These are phyloP conservation scores for Pseudohyphozyma bogoriensis DNA, from an alignment of 768 basidiomycete species.

Conservation along the genomic window DNA sequence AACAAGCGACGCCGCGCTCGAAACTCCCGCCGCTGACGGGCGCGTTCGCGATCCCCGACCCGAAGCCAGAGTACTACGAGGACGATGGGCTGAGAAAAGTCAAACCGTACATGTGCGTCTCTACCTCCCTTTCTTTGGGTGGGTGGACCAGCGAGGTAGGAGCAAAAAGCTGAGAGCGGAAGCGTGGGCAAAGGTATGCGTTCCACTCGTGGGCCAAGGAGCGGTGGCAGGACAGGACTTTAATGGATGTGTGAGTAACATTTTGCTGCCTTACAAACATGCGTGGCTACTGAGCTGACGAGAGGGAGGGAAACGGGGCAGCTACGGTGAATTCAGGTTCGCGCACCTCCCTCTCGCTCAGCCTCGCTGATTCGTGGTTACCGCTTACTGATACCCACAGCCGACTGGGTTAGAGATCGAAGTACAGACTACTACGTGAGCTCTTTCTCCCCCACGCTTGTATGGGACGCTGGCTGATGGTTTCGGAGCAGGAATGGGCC, in stretches of 20 bases:
- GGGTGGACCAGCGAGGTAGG: constrained; percentile 7
- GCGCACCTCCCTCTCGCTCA: background rate
- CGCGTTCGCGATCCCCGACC: too few relatives aligned
- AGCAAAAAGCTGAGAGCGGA: background rate
- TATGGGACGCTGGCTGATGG: background rate
- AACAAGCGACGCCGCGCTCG: too few relatives aligned
- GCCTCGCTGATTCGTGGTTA: background rate
- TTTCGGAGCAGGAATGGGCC: constrained; percentile 19
- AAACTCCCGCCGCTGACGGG: too few relatives aligned
- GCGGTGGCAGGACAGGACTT: constrained; percentile 24
- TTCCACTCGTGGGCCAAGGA: constrained; percentile 24
- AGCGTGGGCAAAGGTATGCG: background rate
- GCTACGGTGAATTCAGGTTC: constrained; percentile 31
- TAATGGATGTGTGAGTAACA: constrained; percentile 22
- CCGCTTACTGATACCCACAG: constrained; percentile 5
- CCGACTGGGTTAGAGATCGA: constrained; percentile 23
- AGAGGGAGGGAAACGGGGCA: too few relatives aligned
- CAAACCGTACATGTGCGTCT: constrained; percentile 21
- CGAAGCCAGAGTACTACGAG: constrained; percentile 20
- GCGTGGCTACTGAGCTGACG: too few relatives aligned
- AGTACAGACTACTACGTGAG: constrained; percentile 26
- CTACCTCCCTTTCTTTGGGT: background rate
- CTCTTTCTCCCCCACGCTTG: background rate
- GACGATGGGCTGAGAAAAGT: constrained; percentile 25
- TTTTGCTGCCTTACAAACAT: too few relatives aligned